Percentiles rank a stretch among this genome's conserved stretches.
Evolutionary conservation across 805 yeast species (phyloP).

Genomic region (Saccharomycopsis babjevae): DNA sequence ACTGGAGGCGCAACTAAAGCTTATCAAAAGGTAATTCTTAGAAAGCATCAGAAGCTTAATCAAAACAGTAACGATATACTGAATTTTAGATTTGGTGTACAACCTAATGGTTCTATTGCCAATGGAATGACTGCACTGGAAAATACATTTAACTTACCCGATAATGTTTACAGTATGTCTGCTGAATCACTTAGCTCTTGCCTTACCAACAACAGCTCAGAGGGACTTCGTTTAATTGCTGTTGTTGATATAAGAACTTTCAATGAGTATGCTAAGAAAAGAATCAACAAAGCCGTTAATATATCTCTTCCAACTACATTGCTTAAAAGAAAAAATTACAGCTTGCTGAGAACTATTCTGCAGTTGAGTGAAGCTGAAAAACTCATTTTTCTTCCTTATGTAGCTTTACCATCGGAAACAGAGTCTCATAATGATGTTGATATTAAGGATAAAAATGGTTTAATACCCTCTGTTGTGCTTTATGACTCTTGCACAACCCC

Average conservation of each 20-base stretch:
- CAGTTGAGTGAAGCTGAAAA: constrained; percentile 49
- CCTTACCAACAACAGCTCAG: background rate
- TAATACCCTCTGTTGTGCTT: constrained; percentile 34
- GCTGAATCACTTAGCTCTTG: background rate
- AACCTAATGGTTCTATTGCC: background rate
- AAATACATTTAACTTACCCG: constrained; percentile 2
- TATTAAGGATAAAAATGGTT: background rate
- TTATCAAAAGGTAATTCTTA: background rate
- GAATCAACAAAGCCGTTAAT: constrained; percentile 53
- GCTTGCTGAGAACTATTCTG: constrained; percentile 49
- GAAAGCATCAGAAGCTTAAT: background rate
- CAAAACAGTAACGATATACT: background rate
- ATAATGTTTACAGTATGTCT: constrained; percentile 1
- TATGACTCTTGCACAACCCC: constrained; percentile 40
- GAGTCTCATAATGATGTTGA: background rate
- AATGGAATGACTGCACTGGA: background rate
- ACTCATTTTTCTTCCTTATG: constrained; percentile 29
- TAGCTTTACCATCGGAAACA: constrained; percentile 21
- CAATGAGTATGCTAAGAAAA: constrained; percentile 54
- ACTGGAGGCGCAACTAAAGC: background rate
- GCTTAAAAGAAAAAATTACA: constrained; percentile 63
- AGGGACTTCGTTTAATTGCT: constrained; percentile 24
- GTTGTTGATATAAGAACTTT: constrained; percentile 74
- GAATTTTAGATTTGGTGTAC: background rate
- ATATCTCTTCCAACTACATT: constrained; percentile 87